phyloP scores from a whole-genome alignment of 495 filamentous ascomycete species.

The Talaromyces thailandensis region DNA sequence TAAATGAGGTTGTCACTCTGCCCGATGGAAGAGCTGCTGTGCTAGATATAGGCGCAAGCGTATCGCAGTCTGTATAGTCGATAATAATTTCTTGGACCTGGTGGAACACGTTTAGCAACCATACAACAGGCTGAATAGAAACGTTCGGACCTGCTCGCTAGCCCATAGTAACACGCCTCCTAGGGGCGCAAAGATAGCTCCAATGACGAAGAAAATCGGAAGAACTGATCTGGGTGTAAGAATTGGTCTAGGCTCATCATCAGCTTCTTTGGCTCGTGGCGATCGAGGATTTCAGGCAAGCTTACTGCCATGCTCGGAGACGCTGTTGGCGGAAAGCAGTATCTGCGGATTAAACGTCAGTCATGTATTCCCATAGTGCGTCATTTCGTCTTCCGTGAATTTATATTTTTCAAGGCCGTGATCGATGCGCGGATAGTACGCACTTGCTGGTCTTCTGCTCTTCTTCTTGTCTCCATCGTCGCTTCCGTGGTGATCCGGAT shows the following conservation, averaged over 20 bases:
- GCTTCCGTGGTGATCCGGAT: constrained; percentile 33
- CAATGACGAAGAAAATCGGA: constrained; percentile 79
- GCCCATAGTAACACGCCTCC: constrained; percentile 79
- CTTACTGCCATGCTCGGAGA: constrained; percentile 90
- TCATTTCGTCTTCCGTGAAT: background rate
- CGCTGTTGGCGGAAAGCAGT: constrained; percentile 89
- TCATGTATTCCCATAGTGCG: background rate
- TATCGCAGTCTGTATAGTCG: constrained; percentile 75
- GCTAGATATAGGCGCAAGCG: constrained; percentile 32
- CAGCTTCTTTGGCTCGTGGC: background rate
- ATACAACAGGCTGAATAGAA: background rate
- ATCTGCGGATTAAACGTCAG: constrained; percentile 39
- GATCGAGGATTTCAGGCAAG: constrained; percentile 8
- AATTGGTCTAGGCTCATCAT: constrained; percentile 54
- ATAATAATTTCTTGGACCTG: constrained; percentile 86
- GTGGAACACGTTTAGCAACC: background rate
- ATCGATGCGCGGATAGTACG: constrained; percentile 20
- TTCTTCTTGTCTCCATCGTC: constrained; percentile 63
- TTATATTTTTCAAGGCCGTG: background rate
- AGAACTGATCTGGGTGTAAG: constrained; percentile 88
- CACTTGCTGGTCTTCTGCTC: constrained; percentile 78
- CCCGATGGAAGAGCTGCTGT: constrained; percentile 38
- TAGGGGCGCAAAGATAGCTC: constrained; percentile 80
- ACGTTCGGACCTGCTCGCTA: constrained; percentile 52
- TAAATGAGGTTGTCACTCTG: constrained; percentile 59